Base-by-base conservation (phyloP, 768 basidiomycete genomes). In the Aureoboletus auriporus region DNA sequence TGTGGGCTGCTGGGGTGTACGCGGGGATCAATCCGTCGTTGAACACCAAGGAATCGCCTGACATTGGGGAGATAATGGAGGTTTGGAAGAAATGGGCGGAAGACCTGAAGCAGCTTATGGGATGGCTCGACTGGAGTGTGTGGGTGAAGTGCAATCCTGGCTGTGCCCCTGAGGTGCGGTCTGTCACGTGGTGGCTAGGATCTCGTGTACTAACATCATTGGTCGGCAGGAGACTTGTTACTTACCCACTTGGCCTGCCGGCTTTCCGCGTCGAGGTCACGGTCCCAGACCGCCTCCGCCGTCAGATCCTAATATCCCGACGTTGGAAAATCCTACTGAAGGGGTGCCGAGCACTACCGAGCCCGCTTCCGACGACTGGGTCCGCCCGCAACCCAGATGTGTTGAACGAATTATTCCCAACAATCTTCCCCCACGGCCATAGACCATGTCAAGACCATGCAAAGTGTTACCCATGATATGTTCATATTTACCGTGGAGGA, bases 101-200 rank as follows among this genome's bases (percentile, higher is more conserved):
- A 13, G 50, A 54, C 10, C 29, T 54, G 5, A 14, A 44, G 3
- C 17, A 14, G 14, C 35, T 61, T n/a, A 60, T 60, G 52, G 8
- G 27, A 10, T 61, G 59, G 59, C 48, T 61, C 6, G 59, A 60
- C 16, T 60, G 59, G 59, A 59, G 42, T 14, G 53, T 57, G 30
- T 60, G 59, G 59, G 44, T 60, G 13, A 60, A 50, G 30, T 61
- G 59, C 26, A 29, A 49, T 8, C 59, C 59, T 14, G 41, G 26
- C 8, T 59, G 57, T 44, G 35, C 48, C 26, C 40, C 50, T 3
- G 50, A 57, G 43, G 53, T 57, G 28, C 35, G 48, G 20, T 8
- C 27, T 3, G 1, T 13, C n/a, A 6, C 8, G n/a, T 20, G 2
- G 23, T 17, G 13, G 7, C 8, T 11, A 17, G 13, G 5, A 44